These are phyloP conservation scores for Ophiostoma tasmaniense DNA, from an alignment of 2,329 filamentous ascomycete genomes.

Conservation along the genomic window DNA sequence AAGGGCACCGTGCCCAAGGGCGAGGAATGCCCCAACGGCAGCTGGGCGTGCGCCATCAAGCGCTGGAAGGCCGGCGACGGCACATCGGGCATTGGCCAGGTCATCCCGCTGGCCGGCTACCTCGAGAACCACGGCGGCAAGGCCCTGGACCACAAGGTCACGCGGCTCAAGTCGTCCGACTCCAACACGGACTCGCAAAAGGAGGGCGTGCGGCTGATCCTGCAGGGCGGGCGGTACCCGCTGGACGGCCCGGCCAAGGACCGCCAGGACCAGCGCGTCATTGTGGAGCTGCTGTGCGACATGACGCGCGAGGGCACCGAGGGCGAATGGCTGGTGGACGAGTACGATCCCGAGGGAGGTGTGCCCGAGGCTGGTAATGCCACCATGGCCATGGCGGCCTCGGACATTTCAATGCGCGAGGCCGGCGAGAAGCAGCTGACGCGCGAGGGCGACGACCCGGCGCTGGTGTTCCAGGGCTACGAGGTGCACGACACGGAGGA, in stretches of 20 bases:
- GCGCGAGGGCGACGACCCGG: constrained; percentile 42
- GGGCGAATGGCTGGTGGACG: constrained; percentile 51
- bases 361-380: constrained; percentile 24
- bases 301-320: constrained; percentile 63
- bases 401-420: not conserved
- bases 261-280: constrained; percentile 53
- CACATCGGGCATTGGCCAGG: constrained; percentile 41
- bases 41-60: constrained; percentile 68
- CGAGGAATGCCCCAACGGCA: constrained; percentile 59
- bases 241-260: constrained; percentile 44
- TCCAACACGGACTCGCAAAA: constrained; percentile 56
- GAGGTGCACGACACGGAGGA: constrained; percentile 51
- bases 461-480: constrained; percentile 71
- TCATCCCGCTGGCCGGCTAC: constrained; percentile 68
- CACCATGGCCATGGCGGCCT: constrained; percentile 25
- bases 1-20: constrained; percentile 46
- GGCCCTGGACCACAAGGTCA: constrained; percentile 56
- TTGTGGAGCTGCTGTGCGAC: constrained; percentile 83
- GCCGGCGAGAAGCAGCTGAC: constrained; percentile 42
- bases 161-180: constrained; percentile 55
- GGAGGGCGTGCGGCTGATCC: constrained; percentile 62
- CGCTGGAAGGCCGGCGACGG: constrained; percentile 43
- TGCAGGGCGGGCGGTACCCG: constrained; percentile 52
- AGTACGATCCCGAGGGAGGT: constrained; percentile 37
- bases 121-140: constrained; percentile 51